Base-by-base conservation (phyloP, 176 grass and related monocot species). In the Carex scoparia region DNA sequence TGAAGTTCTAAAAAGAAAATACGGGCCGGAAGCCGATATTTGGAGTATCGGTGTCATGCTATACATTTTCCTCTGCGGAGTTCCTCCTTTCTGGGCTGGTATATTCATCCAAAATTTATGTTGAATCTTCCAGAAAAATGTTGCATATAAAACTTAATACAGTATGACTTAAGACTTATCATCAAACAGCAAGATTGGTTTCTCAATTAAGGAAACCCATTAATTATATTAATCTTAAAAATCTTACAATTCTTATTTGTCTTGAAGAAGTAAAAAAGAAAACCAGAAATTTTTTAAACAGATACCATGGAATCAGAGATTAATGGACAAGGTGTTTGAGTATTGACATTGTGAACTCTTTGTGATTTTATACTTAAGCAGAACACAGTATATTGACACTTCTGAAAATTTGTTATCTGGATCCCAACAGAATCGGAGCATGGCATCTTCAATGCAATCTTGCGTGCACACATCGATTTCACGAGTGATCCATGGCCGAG, bases 11-110 rank as follows among this genome's bases (percentile, higher is more conserved):
- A 96, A 91, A 88, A 64, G 91, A 13, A 91, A 69, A 84, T 96
- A 96, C 14, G 94, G 94, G 0, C 84, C 86, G 3, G 89, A 95
- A 77, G 94, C 89, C 0, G 94, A 95, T 82, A 92, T 95, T 35
- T 95, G 94, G 94, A 95, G 91, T 82, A 87, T 93, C 32, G 89
- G 94, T 59, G 84, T 96, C 70, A 93, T 96, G 91, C 94, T 96
- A 61, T 96, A 91, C 94, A 96, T 96, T 87, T 93, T 96, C 85
- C 94, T 96, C 62, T 84, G 79, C 16, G 91, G 94, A 14, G 94
- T 91, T 37, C 94, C 94, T 0, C 94, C 94, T 0, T 96, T 96
- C 81, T 96, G 91, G 94, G 91, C 94, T 15, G 89, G 89, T 90
- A 71, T 0, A 9, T 64, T 49, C 42, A 79, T 48, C 66, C 15